These are phyloP conservation scores for Rubia tinctorum DNA, from an alignment of 305 asterid genomes.

Conservation along the genomic window DNA sequence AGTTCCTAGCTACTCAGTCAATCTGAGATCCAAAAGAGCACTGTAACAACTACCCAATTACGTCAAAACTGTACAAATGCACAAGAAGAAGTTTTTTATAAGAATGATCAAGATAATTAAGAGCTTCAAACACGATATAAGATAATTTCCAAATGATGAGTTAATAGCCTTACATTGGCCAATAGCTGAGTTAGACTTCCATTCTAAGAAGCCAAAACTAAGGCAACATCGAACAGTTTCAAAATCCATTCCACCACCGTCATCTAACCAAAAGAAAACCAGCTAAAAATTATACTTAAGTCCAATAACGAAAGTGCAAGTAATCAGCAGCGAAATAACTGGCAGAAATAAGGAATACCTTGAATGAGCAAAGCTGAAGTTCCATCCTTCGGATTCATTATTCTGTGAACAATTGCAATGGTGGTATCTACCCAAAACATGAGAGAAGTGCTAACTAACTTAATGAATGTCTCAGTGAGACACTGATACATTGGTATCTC, in stretches of 20 bases:
- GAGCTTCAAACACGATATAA: neutral
- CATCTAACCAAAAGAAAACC: constrained; percentile 46
- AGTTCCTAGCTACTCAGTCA: neutral
- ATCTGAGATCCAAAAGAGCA: neutral
- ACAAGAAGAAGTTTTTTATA: neutral
- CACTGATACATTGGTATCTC: neutral
- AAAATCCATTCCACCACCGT: constrained; percentile 95
- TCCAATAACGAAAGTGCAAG: constrained; percentile 16
- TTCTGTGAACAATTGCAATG: constrained; percentile 55
- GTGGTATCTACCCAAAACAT: constrained; percentile 56
- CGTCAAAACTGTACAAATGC: neutral
- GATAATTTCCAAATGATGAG: constrained; percentile 4
- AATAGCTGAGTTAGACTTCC: constrained; percentile 63
- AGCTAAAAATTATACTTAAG: constrained; percentile 14
- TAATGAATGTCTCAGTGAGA: constrained; percentile 18
- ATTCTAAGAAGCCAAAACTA: constrained; percentile 97
- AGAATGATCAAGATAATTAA: neutral
- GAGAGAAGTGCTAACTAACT: constrained; percentile 27
- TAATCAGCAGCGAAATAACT: constrained; percentile 12
- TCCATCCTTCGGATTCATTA: constrained; percentile 65
- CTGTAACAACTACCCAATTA: neutral
- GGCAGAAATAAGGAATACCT: constrained; percentile 47
- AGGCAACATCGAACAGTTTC: constrained; percentile 80
- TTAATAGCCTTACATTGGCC: constrained; percentile 68
- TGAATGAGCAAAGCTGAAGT: constrained; percentile 69